These are phyloP conservation scores for Capronia americana DNA, from an alignment of 2,329 filamentous ascomycete genomes.

Conservation along the genomic window DNA sequence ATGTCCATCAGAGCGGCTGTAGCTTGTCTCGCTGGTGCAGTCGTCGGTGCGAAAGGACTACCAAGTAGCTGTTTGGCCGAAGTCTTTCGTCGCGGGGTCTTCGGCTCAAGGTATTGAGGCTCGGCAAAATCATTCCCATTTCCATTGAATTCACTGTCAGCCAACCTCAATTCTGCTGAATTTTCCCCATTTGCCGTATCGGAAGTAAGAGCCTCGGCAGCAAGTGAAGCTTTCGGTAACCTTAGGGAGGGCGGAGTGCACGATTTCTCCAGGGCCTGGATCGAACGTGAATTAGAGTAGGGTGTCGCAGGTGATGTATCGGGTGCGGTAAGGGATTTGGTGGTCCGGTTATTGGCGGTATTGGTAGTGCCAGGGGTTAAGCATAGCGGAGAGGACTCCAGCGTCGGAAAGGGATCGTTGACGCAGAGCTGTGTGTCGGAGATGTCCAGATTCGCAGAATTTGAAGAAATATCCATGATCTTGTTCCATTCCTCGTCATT, in stretches of 20 bases:
- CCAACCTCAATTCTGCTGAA: background rate
- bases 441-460: background rate
- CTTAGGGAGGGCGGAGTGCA: background rate
- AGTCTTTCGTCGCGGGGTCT: conserved; percentile 1
- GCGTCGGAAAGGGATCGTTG: background rate
- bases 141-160: background rate
- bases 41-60: conserved; percentile 5
- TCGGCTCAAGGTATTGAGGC: background rate
- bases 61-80: conserved; percentile 2
- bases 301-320: background rate
- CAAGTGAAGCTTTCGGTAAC: background rate
- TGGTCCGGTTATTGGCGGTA: background rate
- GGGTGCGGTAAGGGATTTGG: background rate
- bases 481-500: background rate
- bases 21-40: conserved; percentile 1
- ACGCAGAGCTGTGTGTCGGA: background rate
- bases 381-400: background rate
- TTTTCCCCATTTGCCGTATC: background rate
- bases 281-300: background rate
- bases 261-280: background rate
- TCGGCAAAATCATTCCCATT: background rate
- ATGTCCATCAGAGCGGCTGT: conserved; percentile 1
- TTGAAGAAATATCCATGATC: conserved; percentile 1
- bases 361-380: background rate
- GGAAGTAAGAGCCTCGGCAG: background rate